These are phyloP conservation scores for Vanilla planifolia DNA, from an alignment of 106 monocot genomes.

Conservation along the genomic window DNA sequence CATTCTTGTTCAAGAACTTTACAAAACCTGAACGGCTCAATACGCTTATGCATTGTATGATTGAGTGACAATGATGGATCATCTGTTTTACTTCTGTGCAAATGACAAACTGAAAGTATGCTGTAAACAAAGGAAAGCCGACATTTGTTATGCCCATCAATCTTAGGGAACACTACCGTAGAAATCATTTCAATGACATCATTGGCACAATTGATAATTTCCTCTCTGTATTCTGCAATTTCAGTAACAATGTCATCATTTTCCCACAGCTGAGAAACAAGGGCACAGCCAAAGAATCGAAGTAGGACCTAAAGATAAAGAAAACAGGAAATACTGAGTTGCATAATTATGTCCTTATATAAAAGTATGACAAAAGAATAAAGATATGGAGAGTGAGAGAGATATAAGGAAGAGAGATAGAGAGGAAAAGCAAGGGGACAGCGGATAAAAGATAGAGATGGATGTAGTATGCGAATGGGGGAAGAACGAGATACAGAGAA, in stretches of 20 bases:
- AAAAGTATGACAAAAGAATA: too few species aligned
- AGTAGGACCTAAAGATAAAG: constrained; percentile 53
- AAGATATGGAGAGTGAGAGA: too few species aligned
- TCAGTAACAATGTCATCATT: constrained; percentile 85
- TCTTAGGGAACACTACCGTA: constrained; percentile 59
- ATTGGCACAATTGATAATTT: constrained; percentile 55
- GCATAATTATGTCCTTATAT: constrained; percentile 1
- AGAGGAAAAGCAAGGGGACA: too few species aligned
- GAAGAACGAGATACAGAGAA: constrained; percentile 6
- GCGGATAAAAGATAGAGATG: too few species aligned
- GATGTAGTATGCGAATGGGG: neutral
- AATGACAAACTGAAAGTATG: constrained; percentile 72
- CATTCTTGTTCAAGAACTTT: constrained; percentile 88
- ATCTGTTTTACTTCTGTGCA: constrained; percentile 30
- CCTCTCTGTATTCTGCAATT: constrained; percentile 71
- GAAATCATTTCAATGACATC: constrained; percentile 61
- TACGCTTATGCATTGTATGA: constrained; percentile 29
- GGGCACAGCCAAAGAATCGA: constrained; percentile 60
- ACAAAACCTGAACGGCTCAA: constrained; percentile 56
- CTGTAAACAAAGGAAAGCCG: constrained; percentile 75
- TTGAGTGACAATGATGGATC: constrained; percentile 20
- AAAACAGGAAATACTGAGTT: neutral
- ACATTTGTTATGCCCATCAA: constrained; percentile 70
- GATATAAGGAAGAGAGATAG: too few species aligned
- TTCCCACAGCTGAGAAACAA: constrained; percentile 83